Conservation (phyloP, 176 grass and related monocot species). For the Oryza officinalis region DNA sequence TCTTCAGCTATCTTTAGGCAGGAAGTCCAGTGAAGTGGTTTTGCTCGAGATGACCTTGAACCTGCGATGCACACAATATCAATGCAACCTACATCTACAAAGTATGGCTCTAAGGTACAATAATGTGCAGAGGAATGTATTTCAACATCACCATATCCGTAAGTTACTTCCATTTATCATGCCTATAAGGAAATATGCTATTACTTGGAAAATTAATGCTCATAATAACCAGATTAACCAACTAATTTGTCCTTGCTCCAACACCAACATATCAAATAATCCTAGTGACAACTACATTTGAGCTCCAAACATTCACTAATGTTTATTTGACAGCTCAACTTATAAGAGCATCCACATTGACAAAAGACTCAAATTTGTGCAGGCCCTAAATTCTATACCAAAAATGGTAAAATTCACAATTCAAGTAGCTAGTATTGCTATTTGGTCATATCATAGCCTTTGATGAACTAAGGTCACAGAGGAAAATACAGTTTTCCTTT, state of each 20-base stretch:
- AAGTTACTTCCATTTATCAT: neutral
- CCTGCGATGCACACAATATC: constrained; percentile 42
- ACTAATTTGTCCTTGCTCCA: too few relatives aligned
- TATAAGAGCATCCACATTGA: neutral
- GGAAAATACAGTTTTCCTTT: neutral
- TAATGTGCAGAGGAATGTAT: neutral
- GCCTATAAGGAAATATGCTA: neutral
- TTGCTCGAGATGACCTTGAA: constrained; percentile 74
- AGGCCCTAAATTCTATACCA: too few relatives aligned
- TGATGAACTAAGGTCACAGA: neutral
- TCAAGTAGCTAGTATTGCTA: neutral
- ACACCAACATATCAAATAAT: neutral
- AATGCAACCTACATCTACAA: neutral
- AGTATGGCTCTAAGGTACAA: neutral
- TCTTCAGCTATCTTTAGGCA: constrained; percentile 99
- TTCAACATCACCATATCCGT: neutral
- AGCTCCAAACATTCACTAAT: neutral
- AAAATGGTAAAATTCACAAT: neutral
- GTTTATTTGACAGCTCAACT: neutral
- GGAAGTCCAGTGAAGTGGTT: constrained; percentile 97
- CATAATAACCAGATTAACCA: too few relatives aligned
- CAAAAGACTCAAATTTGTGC: neutral
- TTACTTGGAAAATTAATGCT: neutral
- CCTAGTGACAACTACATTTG: neutral
- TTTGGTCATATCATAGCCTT: neutral